phyloP scores from a whole-genome alignment of 2,329 filamentous ascomycete species.

The Escovopsis weberi region DNA sequence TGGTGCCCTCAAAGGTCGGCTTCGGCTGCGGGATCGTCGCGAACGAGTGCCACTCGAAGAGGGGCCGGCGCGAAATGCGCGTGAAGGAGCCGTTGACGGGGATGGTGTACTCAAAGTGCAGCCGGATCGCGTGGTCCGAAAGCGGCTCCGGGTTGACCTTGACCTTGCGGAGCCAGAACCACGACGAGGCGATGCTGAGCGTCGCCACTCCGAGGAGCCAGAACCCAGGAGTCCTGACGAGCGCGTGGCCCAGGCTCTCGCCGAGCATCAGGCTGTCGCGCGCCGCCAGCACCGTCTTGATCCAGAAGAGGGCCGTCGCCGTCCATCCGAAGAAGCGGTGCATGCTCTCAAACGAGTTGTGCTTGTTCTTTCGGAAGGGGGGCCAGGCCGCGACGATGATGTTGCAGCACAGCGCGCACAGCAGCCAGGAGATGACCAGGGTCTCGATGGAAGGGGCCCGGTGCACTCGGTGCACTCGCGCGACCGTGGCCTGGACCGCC shows the following conservation, averaged over 20 bases:
- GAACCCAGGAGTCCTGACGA: constrained; percentile 31
- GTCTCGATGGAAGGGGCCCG: constrained; percentile 24
- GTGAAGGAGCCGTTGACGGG: constrained; percentile 33
- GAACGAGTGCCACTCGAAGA: constrained; percentile 63
- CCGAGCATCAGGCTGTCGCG: constrained; percentile 25
- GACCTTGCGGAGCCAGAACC: constrained; percentile 56
- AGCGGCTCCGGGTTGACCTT: constrained; percentile 50
- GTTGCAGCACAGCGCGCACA: constrained; percentile 39
- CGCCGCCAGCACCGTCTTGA: constrained; percentile 41
- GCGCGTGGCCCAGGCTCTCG: constrained; percentile 19
- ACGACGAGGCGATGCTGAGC: constrained; percentile 53
- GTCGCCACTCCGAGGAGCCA: constrained; percentile 57
- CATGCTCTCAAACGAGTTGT: constrained; percentile 55
- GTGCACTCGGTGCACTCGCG: constrained; percentile 15
- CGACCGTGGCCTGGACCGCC: constrained; percentile 22
- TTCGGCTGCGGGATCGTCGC: constrained; percentile 52
- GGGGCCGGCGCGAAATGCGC: constrained; percentile 46
- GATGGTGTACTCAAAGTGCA: constrained; percentile 52
- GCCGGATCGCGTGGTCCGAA: constrained; percentile 55
- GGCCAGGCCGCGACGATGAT: constrained; percentile 53
- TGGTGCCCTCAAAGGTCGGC: constrained; percentile 10
- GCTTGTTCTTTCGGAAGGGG: constrained; percentile 42
- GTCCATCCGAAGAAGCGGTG: constrained; percentile 66
- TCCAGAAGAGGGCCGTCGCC: constrained; percentile 50
- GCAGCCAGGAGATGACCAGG: constrained; percentile 38